Percentiles rank a stretch among this genome's conserved stretches.
These are phyloP conservation scores for Diddensiella caesifluorescens DNA, from an alignment of 805 yeast genomes.

Conservation along the genomic window DNA sequence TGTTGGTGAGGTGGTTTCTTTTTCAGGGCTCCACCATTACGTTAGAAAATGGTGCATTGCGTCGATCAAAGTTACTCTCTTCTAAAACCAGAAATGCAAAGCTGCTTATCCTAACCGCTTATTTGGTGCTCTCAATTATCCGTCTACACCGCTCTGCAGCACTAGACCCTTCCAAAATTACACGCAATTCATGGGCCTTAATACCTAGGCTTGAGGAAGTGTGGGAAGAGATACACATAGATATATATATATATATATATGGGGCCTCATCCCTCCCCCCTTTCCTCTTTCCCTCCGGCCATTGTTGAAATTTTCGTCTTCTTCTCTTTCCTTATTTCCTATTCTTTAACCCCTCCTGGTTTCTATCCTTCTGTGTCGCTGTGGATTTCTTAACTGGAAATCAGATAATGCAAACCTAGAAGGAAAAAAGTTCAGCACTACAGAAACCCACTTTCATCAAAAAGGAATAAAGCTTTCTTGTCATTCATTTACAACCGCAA, in stretches of 20 bases:
- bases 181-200: not conserved
- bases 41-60: slow-evolving; percentile 1
- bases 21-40: slow-evolving; percentile 2
- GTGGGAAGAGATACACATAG: not conserved
- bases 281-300: not conserved
- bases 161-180: not conserved
- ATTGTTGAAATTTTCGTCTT: not conserved
- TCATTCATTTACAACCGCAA: not conserved
- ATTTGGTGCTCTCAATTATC: too few relatives aligned
- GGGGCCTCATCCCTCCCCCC: not conserved
- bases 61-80: slow-evolving; percentile 1
- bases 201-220: not conserved
- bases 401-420: too few relatives aligned
- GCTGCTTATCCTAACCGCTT: slow-evolving; percentile 4
- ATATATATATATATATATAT: not conserved
- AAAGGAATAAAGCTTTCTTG: not conserved
- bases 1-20: slow-evolving; percentile 1
- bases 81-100: slow-evolving; percentile 3
- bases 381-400: not conserved
- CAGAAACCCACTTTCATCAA: not conserved
- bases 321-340: not conserved
- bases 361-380: not conserved
- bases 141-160: too few relatives aligned
- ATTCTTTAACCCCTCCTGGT: not conserved
- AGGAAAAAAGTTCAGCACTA: too few relatives aligned